Percentiles rank a stretch among this genome's conserved stretches.
phyloP scores from a whole-genome alignment of 768 basidiomycete genomes.

The Favolaschia claudopus region DNA sequence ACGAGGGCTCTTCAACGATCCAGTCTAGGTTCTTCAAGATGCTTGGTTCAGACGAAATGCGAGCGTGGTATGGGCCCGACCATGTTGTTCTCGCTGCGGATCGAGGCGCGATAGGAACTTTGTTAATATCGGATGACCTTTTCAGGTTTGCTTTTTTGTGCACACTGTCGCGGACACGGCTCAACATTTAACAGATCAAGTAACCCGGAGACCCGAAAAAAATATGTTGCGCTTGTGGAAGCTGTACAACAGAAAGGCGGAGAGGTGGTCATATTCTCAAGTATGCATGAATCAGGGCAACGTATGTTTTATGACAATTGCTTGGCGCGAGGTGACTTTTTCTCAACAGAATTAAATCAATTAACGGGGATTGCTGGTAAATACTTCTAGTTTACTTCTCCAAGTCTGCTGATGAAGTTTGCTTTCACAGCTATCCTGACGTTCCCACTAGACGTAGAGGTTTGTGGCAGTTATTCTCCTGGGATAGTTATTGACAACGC shows the following conservation, averaged over 20 bases:
- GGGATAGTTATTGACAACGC: too few relatives aligned
- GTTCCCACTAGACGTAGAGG: slow-evolving; percentile 94
- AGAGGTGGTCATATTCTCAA: slow-evolving; percentile 96
- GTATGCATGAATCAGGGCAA: slow-evolving; percentile 99
- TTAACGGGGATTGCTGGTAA: slow-evolving; percentile 94
- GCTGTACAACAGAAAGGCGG: slow-evolving; percentile 87
- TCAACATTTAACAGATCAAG: slow-evolving; percentile 63
- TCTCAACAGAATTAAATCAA: slow-evolving; percentile 85
- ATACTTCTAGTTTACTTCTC: too few relatives aligned
- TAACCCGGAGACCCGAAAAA: slow-evolving; percentile 78
- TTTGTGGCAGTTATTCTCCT: too few relatives aligned
- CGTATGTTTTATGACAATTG: slow-evolving; percentile 61
- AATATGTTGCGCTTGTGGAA: slow-evolving; percentile 89
- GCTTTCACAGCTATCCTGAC: slow-evolving; percentile 95
- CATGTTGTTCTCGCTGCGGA: slow-evolving; percentile 93
- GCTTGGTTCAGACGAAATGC: slow-evolving; percentile 91
- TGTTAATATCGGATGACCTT: slow-evolving; percentile 93
- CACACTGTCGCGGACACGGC: background rate
- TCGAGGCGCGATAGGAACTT: slow-evolving; percentile 91
- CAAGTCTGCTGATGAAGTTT: too few relatives aligned
- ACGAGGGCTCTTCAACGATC: slow-evolving; percentile 1
- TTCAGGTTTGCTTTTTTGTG: slow-evolving; percentile 68
- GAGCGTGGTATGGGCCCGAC: slow-evolving; percentile 98
- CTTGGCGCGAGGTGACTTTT: too few relatives aligned
- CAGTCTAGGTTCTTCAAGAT: slow-evolving; percentile 91